Evolutionary conservation across 78 protist genomes (phyloP).

Genomic region (Dictyostelium intermedium): DNA sequence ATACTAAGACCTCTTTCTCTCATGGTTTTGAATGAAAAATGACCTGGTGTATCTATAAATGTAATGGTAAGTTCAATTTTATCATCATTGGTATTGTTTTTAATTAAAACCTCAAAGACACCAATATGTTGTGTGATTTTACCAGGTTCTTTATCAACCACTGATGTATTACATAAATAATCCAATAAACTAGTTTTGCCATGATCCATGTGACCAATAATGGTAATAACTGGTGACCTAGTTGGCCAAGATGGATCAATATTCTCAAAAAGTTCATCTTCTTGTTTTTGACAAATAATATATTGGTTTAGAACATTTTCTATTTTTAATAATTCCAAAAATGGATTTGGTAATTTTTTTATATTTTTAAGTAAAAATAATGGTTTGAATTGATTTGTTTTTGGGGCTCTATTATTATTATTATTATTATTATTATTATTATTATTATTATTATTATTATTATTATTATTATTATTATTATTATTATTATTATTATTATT

Average conservation of each 20-base stretch:
- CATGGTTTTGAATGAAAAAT: constrained; percentile 93
- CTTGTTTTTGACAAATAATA: not conserved
- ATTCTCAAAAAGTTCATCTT: not conserved
- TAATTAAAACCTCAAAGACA: constrained; percentile 62
- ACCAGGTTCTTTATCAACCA: constrained; percentile 95
- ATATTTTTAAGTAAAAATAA: too few relatives aligned
- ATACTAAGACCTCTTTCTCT: constrained; percentile 89
- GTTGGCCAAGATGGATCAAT: not conserved
- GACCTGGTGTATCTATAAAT: constrained; percentile 97
- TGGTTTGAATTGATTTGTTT: too few relatives aligned
- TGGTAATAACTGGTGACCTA: constrained; percentile 92
- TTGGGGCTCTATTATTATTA: too few relatives aligned
- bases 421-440: too few relatives aligned
- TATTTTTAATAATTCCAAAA: too few relatives aligned
- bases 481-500: too few relatives aligned
- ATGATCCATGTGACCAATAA: constrained; percentile 98
- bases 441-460: too few relatives aligned
- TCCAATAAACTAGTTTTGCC: constrained; percentile 97
- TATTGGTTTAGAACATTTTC: too few relatives aligned
- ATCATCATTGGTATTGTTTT: not conserved
- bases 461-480: too few relatives aligned
- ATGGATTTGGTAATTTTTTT: too few relatives aligned
- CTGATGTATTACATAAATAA: constrained; percentile 73
- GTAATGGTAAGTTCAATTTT: constrained; percentile 77
- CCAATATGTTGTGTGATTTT: constrained; percentile 97